phyloP scores from a whole-genome alignment of 164 flowering plant species.

The Chimonanthus praecox region DNA sequence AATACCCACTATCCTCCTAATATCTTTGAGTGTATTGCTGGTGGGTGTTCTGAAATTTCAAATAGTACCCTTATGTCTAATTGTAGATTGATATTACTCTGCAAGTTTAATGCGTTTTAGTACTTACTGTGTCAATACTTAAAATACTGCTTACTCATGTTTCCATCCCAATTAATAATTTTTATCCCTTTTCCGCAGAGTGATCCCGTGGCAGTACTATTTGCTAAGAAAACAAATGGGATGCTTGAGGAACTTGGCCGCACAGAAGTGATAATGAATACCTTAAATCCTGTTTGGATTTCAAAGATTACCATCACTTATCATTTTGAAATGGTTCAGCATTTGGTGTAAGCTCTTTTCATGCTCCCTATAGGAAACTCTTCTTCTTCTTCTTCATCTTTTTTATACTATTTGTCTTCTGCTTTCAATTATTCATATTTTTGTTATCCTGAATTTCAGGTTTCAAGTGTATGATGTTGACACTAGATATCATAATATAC shows the following conservation, averaged over 20 bases:
- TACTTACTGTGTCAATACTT: no score
- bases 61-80: neutral
- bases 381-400: neutral
- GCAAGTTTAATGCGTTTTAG: neutral
- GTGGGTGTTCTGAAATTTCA: neutral
- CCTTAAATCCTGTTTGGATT: constrained; percentile 74
- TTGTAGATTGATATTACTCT: neutral
- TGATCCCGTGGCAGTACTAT: constrained; percentile 78
- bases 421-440: constrained; percentile 7
- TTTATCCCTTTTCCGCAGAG: constrained; percentile 36
- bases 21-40: no score
- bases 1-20: no score
- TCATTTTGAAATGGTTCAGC: constrained; percentile 77
- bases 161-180: constrained; percentile 1
- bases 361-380: neutral
- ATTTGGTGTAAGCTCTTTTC: constrained; percentile 57
- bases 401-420: neutral
- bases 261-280: constrained; percentile 76
- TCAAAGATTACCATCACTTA: constrained; percentile 45
- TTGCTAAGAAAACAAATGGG: constrained; percentile 63
- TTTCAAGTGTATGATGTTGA: constrained; percentile 83
- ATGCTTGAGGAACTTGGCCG: constrained; percentile 69
- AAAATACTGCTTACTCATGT: no score
- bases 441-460: constrained; percentile 35
- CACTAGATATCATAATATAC: constrained; percentile 62